A percentile compares a stretch with the other conserved stretches of the same genome.
These are phyloP conservation scores for Trametes pubescens DNA, from an alignment of 1,284 basidiomycete species.

Conservation along the genomic window DNA sequence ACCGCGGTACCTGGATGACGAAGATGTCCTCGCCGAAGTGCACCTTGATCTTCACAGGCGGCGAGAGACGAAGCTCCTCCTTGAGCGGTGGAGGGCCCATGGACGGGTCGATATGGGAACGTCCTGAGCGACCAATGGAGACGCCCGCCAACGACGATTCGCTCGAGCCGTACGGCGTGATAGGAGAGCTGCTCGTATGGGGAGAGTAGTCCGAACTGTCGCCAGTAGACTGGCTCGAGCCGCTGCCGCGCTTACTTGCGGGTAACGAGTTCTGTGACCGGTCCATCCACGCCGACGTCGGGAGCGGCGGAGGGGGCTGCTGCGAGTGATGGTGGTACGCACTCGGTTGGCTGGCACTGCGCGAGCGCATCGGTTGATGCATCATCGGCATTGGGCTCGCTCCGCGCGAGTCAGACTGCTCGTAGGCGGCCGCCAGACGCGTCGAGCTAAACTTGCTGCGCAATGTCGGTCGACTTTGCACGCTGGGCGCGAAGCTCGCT, in stretches of 20 bases:
- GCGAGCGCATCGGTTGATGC: conserved; percentile 57
- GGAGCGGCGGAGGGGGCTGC: conserved; percentile 65
- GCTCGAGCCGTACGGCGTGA: conserved; percentile 87
- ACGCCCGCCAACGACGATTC: conserved; percentile 74
- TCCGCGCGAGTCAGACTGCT: conserved; percentile 43
- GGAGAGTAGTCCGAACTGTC: conserved; percentile 84
- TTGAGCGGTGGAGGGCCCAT: conserved; percentile 59
- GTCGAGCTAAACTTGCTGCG: conserved; percentile 79
- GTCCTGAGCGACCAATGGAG: conserved; percentile 57
- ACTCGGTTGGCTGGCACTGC: conserved; percentile 79
- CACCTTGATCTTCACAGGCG: conserved; percentile 85
- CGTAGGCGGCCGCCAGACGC: conserved; percentile 62
- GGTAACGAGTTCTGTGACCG: conserved; percentile 59
- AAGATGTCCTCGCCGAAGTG: conserved; percentile 92
- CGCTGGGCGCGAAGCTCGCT: conserved; percentile 52
- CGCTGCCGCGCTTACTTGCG: conserved; percentile 75
- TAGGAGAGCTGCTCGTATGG: conserved; percentile 79
- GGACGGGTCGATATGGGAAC: conserved; percentile 57
- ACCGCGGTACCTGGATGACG: conserved; percentile 86
- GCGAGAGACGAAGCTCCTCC: conserved; percentile 47
- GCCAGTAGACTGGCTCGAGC: conserved; percentile 80
- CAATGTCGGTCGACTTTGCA: conserved; percentile 57
- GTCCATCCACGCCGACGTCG: conserved; percentile 61
- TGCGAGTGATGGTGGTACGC: conserved; percentile 64
- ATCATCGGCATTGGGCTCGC: conserved; percentile 35